Conservation (phyloP, 805 yeast genomes). For the Candida montana region DNA sequence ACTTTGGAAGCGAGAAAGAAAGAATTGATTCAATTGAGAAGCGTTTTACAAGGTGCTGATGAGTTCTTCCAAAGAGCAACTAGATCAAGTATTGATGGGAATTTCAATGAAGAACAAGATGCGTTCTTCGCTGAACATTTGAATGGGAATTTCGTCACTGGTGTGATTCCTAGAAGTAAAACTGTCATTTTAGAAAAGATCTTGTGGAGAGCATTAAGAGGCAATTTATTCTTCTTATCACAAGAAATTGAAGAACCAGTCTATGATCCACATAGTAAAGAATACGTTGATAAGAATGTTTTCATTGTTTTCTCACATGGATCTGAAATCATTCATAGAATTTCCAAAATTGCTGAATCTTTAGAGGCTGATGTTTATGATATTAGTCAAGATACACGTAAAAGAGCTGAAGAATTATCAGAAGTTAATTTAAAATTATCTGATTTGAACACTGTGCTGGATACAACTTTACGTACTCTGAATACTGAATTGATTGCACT, state of each 20-base stretch:
- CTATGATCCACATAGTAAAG: conserved; percentile 57
- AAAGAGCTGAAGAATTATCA: conserved; percentile 63
- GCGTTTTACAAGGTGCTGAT: conserved; percentile 45
- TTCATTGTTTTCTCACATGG: conserved; percentile 95
- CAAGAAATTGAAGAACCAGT: conserved; percentile 69
- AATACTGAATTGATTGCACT: conserved; percentile 73
- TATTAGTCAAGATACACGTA: conserved; percentile 41
- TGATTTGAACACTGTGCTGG: conserved; percentile 56
- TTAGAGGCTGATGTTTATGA: conserved; percentile 77
- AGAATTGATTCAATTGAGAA: conserved; percentile 59
- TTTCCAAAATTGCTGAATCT: conserved; percentile 82
- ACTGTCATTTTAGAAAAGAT: conserved; percentile 71
- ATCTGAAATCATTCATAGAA: conserved; percentile 60
- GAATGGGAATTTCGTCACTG: conserved; percentile 54
- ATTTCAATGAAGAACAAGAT: background rate
- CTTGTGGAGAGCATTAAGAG: conserved; percentile 90
- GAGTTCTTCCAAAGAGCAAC: conserved; percentile 35
- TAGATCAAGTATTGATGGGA: conserved; percentile 11
- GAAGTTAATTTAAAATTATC: conserved; percentile 54
- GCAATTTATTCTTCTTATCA: conserved; percentile 76
- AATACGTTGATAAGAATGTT: conserved; percentile 63
- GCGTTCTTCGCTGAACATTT: conserved; percentile 3
- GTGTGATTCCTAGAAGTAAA: conserved; percentile 74
- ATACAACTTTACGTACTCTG: conserved; percentile 63
- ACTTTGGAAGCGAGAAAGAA: conserved; percentile 54